Evolutionary conservation across 495 filamentous ascomycete species (phyloP), one percentile per base, ranked within the genome.

Genomic region (Podospora australis): DNA sequence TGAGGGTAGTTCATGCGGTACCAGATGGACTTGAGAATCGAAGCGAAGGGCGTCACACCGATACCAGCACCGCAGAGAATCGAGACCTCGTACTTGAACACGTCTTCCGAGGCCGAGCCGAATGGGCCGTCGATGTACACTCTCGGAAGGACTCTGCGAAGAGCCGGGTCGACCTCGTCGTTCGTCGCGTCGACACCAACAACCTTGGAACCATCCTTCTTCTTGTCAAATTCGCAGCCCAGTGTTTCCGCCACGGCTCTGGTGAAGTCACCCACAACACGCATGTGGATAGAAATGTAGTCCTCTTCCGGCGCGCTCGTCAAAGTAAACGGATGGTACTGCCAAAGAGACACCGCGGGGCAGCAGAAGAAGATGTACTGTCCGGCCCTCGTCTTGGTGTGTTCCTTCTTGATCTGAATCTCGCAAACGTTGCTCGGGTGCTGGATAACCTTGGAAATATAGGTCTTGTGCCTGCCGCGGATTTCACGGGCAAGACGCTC

Each of bases 291-390:
- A 14, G 85, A 87, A 46, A 88, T 86, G 60, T 87, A 88, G 56
- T 90, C 82, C 64, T 90, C 85, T 66, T 89, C 84, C 6, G 84
- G 84, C 16, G 86, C 86, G 48, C 81, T 86, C 13, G 86, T 90
- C 28, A 89, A 70, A 11, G 84, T 86, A 68, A 89, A 88, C 9
- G 85, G 83, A 55, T 87, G 84, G 55, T 87, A 86, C 65, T 88
- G 84, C 81, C 80, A 88, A 35, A 89, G 66, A 1, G 84, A 87
- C 23, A 88, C 81, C 49, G 86, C 83, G 1, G 86, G 86, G 60
- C 86, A 90, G 72, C 83, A 88, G 41, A 90, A 73, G 69, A 87
- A 86, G 46, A 90, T 87, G 65, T 87, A 88, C 74, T 89, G 86
- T 28, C 86, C 86, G 42, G 85, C 84, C 48, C 75, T 76, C n/a